Evolutionary conservation across 768 basidiomycete species (phyloP), one percentile per base, ranked within the genome.

Genomic region (Kwoniella sp.): DNA sequence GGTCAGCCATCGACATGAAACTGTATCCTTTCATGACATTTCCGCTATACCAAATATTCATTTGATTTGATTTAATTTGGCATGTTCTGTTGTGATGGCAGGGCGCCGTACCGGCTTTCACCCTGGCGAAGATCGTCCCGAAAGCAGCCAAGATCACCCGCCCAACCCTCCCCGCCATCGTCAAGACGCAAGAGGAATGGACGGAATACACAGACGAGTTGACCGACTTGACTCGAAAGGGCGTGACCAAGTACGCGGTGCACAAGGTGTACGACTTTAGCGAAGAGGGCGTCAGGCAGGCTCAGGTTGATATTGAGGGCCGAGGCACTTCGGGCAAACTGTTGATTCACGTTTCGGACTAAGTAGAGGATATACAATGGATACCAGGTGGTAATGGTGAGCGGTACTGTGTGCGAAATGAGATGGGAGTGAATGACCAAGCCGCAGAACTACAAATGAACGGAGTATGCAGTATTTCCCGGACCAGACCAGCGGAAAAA

Each of bases 271-370:
- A 96, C 70, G 86, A 87, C 0, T 93, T 98, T 82, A 89, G 90
- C 0, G 85, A 86, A 0, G 90, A 93, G 62, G 92, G 90, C 0
- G 87, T 89, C 13, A 84, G 83, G 73, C 84, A 88, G 65, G 88
- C 92, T 0, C 94, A 98, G 71, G 83, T 71, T 13, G 93, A 95
- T 75, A 83, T 97, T 65, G 85, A 85, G 0, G 83, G 86, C 9
- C 88, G 95, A 53, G 88, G 87, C 79, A 91, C 92, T 11, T 85
- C 85, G 1, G 95, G 95, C 2, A 99, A 98, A 79, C 79, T 99
- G 73, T 69, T 98, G 56, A 83, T 97, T 70, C 91, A 90, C 78
- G 84, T 92, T 22, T 75, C 71, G 22, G 68, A 74, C n/a, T 63
- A 67, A 30, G 29, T 37, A 37, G 7, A 12, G 2, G 20, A 26